These are phyloP conservation scores for Solioccasus polychromus DNA, from an alignment of 768 basidiomycete genomes.

Conservation along the genomic window DNA sequence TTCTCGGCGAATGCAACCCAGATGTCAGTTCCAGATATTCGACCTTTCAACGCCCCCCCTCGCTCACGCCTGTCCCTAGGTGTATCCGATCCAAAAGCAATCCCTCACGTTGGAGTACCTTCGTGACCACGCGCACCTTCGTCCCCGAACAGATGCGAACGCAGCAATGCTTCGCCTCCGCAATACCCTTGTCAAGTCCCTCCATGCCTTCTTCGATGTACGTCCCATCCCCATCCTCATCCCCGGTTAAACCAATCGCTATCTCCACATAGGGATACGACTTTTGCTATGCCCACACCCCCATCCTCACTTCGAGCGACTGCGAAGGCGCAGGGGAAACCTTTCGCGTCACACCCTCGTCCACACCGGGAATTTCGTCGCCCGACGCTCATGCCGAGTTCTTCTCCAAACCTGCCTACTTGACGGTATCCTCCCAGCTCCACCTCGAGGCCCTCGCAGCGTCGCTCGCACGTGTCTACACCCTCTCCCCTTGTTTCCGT, in stretches of 20 bases:
- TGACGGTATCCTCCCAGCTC: slow-evolving; percentile 95
- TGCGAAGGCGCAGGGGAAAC: slow-evolving; percentile 96
- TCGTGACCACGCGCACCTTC: slow-evolving; percentile 84
- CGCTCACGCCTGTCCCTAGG: slow-evolving; percentile 38
- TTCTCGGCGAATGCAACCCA: slow-evolving; percentile 58
- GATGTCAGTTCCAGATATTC: slow-evolving; percentile 37
- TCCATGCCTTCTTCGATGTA: slow-evolving; percentile 75
- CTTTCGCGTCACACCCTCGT: slow-evolving; percentile 60
- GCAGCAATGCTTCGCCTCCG: slow-evolving; percentile 77
- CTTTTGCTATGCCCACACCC: slow-evolving; percentile 79
- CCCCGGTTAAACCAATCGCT: slow-evolving; percentile 15
- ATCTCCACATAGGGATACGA: slow-evolving; percentile 60
- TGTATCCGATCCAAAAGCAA: slow-evolving; percentile 93
- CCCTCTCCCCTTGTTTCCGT: slow-evolving; percentile 90
- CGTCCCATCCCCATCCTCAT: slow-evolving; percentile 16
- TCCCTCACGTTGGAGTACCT: slow-evolving; percentile 73
- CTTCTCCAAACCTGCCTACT: slow-evolving; percentile 72
- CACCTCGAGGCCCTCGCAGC: slow-evolving; percentile 88
- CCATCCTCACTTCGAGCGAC: slow-evolving; percentile 86
- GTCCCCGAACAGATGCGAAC: slow-evolving; percentile 70
- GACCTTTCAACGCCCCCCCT: not conserved
- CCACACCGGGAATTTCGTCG: not conserved
- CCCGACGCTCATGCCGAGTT: slow-evolving; percentile 45
- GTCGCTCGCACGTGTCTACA: slow-evolving; percentile 81
- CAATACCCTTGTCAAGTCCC: slow-evolving; percentile 49